Percentiles rank a stretch among this genome's conserved stretches.
Conservation (phyloP, 169 alveolate genomes). For the Amoebophrya sp. region DNA sequence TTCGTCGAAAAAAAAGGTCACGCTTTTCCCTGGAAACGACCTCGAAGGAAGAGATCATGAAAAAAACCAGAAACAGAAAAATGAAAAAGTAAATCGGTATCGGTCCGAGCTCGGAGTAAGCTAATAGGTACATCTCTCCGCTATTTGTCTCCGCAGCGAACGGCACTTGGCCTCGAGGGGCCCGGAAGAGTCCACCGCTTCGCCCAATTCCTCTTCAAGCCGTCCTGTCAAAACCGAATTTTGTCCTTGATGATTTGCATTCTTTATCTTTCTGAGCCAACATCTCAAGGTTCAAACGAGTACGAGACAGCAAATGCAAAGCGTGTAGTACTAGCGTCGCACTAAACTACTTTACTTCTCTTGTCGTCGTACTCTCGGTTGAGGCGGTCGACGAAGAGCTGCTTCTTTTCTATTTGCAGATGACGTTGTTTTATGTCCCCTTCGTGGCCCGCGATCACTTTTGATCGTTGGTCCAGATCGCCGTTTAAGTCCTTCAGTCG, state of each 20-base stretch:
- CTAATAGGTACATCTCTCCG: constrained; percentile 30
- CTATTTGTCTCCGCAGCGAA: constrained; percentile 42
- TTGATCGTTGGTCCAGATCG: neutral
- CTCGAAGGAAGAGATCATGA: too few relatives aligned
- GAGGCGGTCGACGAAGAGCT: constrained; percentile 65
- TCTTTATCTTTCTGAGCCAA: too few relatives aligned
- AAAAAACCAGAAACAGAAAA: too few relatives aligned
- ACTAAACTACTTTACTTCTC: too few relatives aligned
- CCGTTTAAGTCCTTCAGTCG: neutral
- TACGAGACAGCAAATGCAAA: too few relatives aligned
- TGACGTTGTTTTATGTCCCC: constrained; percentile 54
- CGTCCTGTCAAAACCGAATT: too few relatives aligned
- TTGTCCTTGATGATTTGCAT: too few relatives aligned
- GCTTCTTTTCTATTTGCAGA: constrained; percentile 57
- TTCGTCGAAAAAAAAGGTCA: neutral
- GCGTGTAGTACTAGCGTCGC: too few relatives aligned
- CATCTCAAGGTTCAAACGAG: too few relatives aligned
- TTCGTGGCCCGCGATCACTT: constrained; percentile 27
- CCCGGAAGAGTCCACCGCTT: constrained; percentile 36
- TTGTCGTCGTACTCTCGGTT: constrained; percentile 64
- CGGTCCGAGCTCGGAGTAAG: too few relatives aligned
- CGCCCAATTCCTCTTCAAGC: constrained; percentile 34
- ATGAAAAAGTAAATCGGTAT: neutral
- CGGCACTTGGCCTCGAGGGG: constrained; percentile 57
- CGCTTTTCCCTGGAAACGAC: too few relatives aligned